Conservation (phyloP, 2,329 filamentous ascomycete genomes). For the Verticillium klebahnii region DNA sequence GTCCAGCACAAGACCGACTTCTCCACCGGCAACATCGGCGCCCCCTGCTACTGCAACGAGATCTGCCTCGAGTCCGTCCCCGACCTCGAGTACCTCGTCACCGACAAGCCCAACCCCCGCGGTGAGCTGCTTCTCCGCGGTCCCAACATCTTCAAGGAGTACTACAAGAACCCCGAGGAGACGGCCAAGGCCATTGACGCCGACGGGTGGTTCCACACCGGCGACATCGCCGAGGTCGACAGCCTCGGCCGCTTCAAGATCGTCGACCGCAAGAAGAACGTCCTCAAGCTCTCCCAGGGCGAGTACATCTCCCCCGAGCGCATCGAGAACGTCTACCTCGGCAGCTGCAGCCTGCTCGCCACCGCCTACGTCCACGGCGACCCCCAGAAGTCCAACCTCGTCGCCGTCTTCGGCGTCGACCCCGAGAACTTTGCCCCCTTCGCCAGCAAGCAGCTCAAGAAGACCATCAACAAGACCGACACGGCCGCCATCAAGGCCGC, state of each 20-base stretch:
- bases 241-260: constrained; percentile 83
- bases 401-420: constrained; percentile 84
- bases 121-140: constrained; percentile 86
- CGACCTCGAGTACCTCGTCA: constrained; percentile 87
- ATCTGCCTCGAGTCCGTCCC: constrained; percentile 81
- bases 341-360: constrained; percentile 70
- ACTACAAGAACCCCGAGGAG: constrained; percentile 87
- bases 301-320: constrained; percentile 98
- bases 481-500: constrained; percentile 62
- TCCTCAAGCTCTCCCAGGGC: constrained; percentile 96
- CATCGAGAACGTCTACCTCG: constrained; percentile 91
- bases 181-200: constrained; percentile 75
- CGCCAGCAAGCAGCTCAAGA: constrained; percentile 70
- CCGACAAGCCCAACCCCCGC: constrained; percentile 84
- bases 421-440: constrained; percentile 78
- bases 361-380: constrained; percentile 92
- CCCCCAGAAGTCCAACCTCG: constrained; percentile 72
- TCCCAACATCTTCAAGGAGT: constrained; percentile 75
- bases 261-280: constrained; percentile 96
- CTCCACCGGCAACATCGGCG: constrained; percentile 76
- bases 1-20: constrained; percentile 70
- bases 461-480: constrained; percentile 60
- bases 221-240: constrained; percentile 86
- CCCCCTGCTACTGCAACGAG: constrained; percentile 63
- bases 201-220: constrained; percentile 96